Evolutionary conservation across 345 rosid genomes (phyloP), one percentile per base, ranked within the genome.

Genomic region (Diplotaxis tenuifolia): DNA sequence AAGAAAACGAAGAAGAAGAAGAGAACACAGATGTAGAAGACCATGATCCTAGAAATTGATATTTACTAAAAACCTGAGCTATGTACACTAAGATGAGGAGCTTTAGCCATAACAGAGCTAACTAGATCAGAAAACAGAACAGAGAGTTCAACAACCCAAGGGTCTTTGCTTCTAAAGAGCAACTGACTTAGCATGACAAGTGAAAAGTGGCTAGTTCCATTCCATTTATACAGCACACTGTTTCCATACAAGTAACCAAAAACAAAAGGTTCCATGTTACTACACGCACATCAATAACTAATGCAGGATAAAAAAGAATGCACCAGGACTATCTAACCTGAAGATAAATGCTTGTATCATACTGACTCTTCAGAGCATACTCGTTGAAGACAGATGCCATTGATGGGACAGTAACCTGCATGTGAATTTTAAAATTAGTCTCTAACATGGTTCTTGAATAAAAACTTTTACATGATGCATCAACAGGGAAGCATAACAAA

Each of bases 351-450:
- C 98, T 94, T 19, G 98, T 94, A 61, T 94, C 98, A 68, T 87
- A 94, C 67, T 94, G 97, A 76, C 97, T 94, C 88, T 94, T 94
- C 71, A 94, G 73, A 77, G 98, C 98, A 82, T 94, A 94, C 80
- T 94, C 98, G 69, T 94, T 94, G 86, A 72, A 94, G 75, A 94
- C 98, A 49, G 98, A 94, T 47, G 98, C 98, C 90, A 94, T 40
- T 10, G 98, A 91, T 56, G 98, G 98, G 61, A 94, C 89, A 28
- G 96, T 94, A 14, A 94, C 84, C 98, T 94, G 85, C 40, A 81
- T 23, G 62, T 27, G 15, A 75, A 67, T 50, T 71, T 68, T 23
- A 20, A 59, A 53, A 64, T 80, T 59, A 83, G 82, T 50, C 25
- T 55, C 79, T 62, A 68, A 15, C 53, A 71, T 38, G 56, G 10